These are phyloP conservation scores for Rutstroemia sydowiana DNA, from an alignment of 2,329 filamentous ascomycete species.

Conservation along the genomic window DNA sequence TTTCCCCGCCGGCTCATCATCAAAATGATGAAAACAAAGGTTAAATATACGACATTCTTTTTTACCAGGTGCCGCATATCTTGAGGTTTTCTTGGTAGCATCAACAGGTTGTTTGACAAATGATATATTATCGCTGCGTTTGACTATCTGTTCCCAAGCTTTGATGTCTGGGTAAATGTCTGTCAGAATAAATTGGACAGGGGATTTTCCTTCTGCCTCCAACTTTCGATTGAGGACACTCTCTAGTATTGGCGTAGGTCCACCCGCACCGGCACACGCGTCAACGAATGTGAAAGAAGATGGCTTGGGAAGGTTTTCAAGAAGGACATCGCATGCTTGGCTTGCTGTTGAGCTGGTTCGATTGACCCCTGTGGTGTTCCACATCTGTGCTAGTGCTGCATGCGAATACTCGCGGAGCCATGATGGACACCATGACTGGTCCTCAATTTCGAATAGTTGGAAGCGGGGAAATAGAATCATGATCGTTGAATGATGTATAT, in stretches of 20 bases:
- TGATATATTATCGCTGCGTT: neutral
- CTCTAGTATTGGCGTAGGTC: neutral
- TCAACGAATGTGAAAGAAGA: neutral
- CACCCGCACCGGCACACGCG: neutral
- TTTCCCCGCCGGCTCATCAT: neutral
- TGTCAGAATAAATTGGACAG: neutral
- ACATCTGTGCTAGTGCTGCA: neutral
- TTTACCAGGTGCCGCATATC: neutral
- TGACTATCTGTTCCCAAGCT: neutral
- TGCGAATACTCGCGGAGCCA: neutral
- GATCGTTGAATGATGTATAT: neutral
- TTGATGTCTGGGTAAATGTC: neutral
- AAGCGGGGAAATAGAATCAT: neutral
- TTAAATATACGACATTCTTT: neutral
- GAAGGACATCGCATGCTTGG: neutral
- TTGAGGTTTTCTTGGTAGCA: neutral
- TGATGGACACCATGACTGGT: slow-evolving; percentile 1
- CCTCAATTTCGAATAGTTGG: neutral
- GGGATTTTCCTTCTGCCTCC: neutral
- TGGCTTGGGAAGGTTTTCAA: neutral
- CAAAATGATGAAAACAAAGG: neutral
- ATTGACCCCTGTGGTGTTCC: neutral
- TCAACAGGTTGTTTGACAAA: neutral
- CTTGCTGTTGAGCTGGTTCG: neutral
- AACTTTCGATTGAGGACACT: neutral